Evolutionary conservation across 2,329 filamentous ascomycete genomes (phyloP), one percentile per base, ranked within the genome.

Genomic region (Stemphylium beticola): DNA sequence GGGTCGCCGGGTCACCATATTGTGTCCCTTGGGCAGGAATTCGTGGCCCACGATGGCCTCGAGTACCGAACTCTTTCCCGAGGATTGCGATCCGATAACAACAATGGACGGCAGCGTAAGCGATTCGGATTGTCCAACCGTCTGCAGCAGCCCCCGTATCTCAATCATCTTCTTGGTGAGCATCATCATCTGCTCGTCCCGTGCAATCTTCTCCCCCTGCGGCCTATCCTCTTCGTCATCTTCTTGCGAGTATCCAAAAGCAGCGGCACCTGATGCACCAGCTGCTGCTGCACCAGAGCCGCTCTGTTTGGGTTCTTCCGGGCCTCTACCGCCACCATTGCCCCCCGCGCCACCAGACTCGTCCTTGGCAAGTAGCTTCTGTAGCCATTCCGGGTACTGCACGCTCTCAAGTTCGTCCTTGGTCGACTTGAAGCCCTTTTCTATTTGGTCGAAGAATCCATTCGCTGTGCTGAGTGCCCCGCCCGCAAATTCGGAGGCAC

Each of bases 161-260:
- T 99, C 95, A 69, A 99, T 99, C 95, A 99, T 99, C 79, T 98
- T 98, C 79, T 95, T 93, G 2, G 96, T 99, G 69, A 99, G 81
- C 64, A 97, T 83, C 95, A 99, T 99, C 93, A 99, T 99, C 76
- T 99, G 95, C 73, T 99, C 95, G 68, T 99, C 95, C 67, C 87
- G 87, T 15, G 92, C 91, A 43, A 84, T 82, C 69, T 90, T 86
- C 51, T 88, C 85, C 17, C 79, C 81, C 8, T 82, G 79, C 50
- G 87, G 81, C 60, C 88, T 85, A 32, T 93, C 82, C 2, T 86
- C 85, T 53, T 88, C 82, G 18, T 91, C 87, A 1, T 87, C 87
- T 1, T 87, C 84, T 52, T 87, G 81, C 17, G 90, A 85, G 66
- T 93, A 89, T 33, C 89, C 91, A 72, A 96, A 92, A 0, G 91